Percentiles rank a stretch among this genome's conserved stretches.
These are phyloP conservation scores for Gonapodya sp. DNA, from an alignment of 192 early-diverging fungal species.

Conservation along the genomic window DNA sequence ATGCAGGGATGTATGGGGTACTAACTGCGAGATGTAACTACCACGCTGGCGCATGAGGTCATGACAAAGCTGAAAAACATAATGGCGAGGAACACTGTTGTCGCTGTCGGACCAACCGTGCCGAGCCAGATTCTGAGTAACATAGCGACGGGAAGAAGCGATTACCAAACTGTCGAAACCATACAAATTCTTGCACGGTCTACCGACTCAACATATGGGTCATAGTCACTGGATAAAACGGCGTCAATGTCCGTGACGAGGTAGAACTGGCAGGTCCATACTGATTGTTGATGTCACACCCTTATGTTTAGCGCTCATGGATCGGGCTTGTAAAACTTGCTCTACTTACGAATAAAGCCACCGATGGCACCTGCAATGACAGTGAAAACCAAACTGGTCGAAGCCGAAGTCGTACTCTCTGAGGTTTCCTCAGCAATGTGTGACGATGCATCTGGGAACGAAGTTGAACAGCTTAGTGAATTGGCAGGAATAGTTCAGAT, in stretches of 20 bases:
- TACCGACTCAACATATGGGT: background rate
- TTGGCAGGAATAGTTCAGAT: too few relatives aligned
- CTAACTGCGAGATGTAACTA: background rate
- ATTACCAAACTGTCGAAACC: too few relatives aligned
- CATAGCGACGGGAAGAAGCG: too few relatives aligned
- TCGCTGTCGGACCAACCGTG: background rate
- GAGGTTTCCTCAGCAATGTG: slow-evolving; percentile 10
- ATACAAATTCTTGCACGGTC: too few relatives aligned
- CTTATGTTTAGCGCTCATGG: background rate
- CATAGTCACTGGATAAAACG: background rate
- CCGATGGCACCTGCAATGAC: background rate
- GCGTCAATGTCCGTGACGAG: background rate
- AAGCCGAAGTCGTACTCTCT: background rate
- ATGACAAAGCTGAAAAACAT: background rate
- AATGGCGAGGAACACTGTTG: slow-evolving; percentile 6
- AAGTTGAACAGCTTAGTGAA: too few relatives aligned
- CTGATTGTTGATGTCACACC: background rate
- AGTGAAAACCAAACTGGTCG: background rate
- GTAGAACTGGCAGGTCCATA: slow-evolving; percentile 10
- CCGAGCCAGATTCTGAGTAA: slow-evolving; percentile 4
- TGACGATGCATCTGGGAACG: background rate
- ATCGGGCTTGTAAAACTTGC: background rate
- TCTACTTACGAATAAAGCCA: background rate
- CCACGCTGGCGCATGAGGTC: slow-evolving; percentile 5
- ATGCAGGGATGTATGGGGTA: too few relatives aligned